phyloP scores from a whole-genome alignment of 306 rosid genomes.

The Vicia sativa region DNA sequence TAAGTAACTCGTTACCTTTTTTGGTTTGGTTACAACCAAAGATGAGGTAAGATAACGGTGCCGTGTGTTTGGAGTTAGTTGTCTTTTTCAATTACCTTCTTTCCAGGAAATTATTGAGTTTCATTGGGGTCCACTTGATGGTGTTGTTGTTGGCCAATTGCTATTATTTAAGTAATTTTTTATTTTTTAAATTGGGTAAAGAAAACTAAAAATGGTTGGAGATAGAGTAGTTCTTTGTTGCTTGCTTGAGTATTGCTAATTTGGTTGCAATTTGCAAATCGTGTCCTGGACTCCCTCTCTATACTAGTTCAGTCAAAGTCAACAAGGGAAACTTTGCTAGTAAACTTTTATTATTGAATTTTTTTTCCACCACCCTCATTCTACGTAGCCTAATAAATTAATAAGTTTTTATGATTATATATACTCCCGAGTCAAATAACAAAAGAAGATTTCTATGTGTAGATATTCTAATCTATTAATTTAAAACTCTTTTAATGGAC shows the following conservation, averaged over 20 bases:
- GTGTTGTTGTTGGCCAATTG: neutral
- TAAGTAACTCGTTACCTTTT: neutral
- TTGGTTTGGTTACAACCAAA: neutral
- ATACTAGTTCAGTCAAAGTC: neutral
- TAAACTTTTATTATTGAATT: too few species aligned
- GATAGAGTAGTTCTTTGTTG: too few species aligned
- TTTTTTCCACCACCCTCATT: too few species aligned
- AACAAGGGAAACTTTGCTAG: neutral
- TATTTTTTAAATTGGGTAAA: neutral
- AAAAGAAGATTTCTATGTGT: neutral
- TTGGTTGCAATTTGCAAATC: neutral
- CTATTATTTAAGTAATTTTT: neutral
- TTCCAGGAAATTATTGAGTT: constrained; percentile 34
- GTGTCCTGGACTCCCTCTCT: neutral
- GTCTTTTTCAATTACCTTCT: constrained; percentile 26
- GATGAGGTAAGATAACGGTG: constrained; percentile 37
- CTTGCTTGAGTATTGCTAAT: neutral
- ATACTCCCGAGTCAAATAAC: too few species aligned
- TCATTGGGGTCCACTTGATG: constrained; percentile 30
- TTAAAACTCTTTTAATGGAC: too few species aligned
- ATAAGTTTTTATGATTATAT: too few species aligned
- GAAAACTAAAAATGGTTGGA: neutral
- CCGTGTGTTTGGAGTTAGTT: constrained; percentile 19
- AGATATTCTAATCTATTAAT: too few species aligned
- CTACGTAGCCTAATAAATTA: too few species aligned